A percentile compares a stretch with the other conserved stretches of the same genome.
Evolutionary conservation across 2,329 filamentous ascomycete species (phyloP).

Genomic region (Penicillium sp.): DNA sequence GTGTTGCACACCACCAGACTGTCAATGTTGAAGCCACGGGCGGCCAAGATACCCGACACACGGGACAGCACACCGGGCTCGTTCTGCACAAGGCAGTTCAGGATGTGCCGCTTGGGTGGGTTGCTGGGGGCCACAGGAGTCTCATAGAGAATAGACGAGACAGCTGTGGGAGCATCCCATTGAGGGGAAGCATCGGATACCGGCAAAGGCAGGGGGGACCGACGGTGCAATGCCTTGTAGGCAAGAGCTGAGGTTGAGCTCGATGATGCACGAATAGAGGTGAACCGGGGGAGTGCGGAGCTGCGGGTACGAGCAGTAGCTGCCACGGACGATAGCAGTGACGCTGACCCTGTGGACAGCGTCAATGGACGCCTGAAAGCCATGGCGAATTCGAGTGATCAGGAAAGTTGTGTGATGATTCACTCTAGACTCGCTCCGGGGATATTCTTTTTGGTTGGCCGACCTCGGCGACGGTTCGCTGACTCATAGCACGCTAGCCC

Average conservation of each 20-base stretch:
- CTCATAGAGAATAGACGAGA: constrained; percentile 98
- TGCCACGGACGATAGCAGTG: constrained; percentile 26
- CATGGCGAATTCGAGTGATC: constrained; percentile 29
- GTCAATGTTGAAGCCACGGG: constrained; percentile 98
- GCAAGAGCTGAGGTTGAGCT: constrained; percentile 87
- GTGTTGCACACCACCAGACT: constrained; percentile 96
- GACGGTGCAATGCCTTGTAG: constrained; percentile 94
- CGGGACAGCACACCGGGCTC: constrained; percentile 96
- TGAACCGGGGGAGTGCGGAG: constrained; percentile 31
- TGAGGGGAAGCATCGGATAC: constrained; percentile 71
- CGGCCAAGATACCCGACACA: constrained; percentile 92
- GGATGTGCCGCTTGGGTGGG: constrained; percentile 87
- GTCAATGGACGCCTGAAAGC: constrained; percentile 40
- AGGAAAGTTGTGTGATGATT: constrained; percentile 26
- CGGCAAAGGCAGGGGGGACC: constrained; percentile 78
- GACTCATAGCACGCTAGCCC: constrained; percentile 27
- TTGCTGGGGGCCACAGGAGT: constrained; percentile 78
- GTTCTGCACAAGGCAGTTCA: constrained; percentile 98
- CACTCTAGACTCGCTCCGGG: constrained; percentile 23
- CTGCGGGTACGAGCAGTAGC: constrained; percentile 29
- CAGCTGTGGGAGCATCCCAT: constrained; percentile 85
- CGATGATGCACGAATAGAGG: constrained; percentile 33
- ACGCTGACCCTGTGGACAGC: constrained; percentile 33
- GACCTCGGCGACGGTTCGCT: constrained; percentile 35
- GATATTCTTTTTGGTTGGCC: constrained; percentile 30